Evolutionary conservation across 2,329 filamentous ascomycete species (phyloP).

Genomic region (Talaromyces sp.): DNA sequence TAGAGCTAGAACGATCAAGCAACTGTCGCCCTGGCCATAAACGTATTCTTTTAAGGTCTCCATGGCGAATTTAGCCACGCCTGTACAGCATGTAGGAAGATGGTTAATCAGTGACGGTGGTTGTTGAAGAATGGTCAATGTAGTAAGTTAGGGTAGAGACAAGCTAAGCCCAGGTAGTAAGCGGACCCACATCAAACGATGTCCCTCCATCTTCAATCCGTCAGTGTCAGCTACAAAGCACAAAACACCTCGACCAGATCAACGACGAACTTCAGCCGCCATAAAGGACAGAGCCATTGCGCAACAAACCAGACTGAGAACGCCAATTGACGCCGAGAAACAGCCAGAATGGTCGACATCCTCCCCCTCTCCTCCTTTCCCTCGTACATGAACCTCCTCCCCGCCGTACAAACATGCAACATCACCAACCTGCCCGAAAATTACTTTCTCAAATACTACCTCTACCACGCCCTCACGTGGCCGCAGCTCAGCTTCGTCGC

Average conservation of each 20-base stretch:
- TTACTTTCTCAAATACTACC: slow-evolving; percentile 99
- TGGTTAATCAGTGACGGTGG: background rate
- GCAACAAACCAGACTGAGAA: background rate
- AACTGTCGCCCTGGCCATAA: background rate
- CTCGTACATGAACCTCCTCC: slow-evolving; percentile 76
- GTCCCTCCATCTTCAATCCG: slow-evolving; percentile 6
- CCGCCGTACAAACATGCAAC: slow-evolving; percentile 90
- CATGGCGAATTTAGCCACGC: background rate
- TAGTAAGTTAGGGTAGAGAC: background rate
- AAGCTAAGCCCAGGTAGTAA: background rate
- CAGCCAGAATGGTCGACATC: slow-evolving; percentile 45
- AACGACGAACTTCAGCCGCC: background rate
- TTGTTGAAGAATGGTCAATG: background rate
- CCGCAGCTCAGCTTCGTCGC: slow-evolving; percentile 95
- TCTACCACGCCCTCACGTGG: slow-evolving; percentile 98
- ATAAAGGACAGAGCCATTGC: background rate
- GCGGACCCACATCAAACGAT: background rate
- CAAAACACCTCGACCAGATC: background rate
- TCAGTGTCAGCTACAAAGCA: too few relatives aligned
- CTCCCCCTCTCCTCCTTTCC: slow-evolving; percentile 46
- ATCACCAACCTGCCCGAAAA: slow-evolving; percentile 99
- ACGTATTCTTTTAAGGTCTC: background rate
- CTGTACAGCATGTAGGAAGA: background rate
- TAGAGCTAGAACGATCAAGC: background rate
- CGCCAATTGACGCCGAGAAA: background rate